Base-by-base conservation (phyloP, 352 stramenopile genomes). In the Phytophthora fragariae region DNA sequence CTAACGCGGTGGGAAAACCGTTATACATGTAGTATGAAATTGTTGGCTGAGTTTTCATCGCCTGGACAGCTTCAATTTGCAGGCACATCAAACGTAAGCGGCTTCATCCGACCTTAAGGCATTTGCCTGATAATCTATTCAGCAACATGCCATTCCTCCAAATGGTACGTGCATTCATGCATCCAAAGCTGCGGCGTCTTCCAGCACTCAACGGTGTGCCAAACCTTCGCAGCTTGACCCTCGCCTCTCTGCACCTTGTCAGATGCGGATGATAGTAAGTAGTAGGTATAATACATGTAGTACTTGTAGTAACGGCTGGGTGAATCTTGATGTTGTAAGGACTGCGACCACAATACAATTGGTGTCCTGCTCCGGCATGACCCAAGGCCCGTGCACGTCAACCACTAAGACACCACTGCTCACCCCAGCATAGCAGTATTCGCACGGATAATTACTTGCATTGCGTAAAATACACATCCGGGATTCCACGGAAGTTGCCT, bases 91-190 rank as follows among this genome's bases (percentile, higher is more conserved):
- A 62, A 33, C 59, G 67, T 3, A 74, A 74, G 54, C 53, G 65
- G 17, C 44, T 74, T 15, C 59, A 59, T 21, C 41, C 41, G 4
- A 61, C 47, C 21, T 55, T 74, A 29, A 21, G 11, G 1, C 0
- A 49, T 0, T 60, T 83, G 0, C 65, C 47, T 27, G 39, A 44
- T 3, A 24, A 75, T 11, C 39, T 83, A 12, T 83, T 83, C 44
- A 69, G 55, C 31, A 33, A 70, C 29, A 79, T 79, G 76, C 33
- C 59, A 0, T 57, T 33, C 9, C 59, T 79, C 21, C 27, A 54
- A 29, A 56, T 77, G 11, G n/a, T 83, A 0, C 54, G 70, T 27
- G 24, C 81, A 0, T 60, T 31, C 2, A 59, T 62, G 0, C 62
- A 77, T 21, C 35, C 70, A 5, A 41, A 59, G 2, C 57, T 81